These are phyloP conservation scores for Acanthamoeba pearcei DNA, from an alignment of 208 protist genomes.

Conservation along the genomic window DNA sequence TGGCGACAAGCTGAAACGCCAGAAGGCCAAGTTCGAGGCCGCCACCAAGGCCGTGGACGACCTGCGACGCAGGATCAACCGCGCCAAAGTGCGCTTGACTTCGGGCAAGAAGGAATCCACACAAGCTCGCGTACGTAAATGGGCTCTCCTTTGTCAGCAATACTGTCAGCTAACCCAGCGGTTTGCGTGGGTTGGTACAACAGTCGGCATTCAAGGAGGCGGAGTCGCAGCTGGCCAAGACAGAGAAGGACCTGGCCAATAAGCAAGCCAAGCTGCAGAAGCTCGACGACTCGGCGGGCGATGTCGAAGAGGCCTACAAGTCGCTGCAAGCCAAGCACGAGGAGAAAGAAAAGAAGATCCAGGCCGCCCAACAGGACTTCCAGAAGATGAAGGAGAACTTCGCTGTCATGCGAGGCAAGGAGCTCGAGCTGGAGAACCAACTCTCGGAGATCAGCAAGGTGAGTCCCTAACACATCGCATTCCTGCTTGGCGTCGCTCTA, in stretches of 20 bases:
- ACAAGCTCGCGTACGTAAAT: neutral
- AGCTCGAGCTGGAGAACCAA: constrained; percentile 80
- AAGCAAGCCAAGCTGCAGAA: constrained; percentile 90
- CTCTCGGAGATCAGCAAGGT: constrained; percentile 88
- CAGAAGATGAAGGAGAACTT: constrained; percentile 77
- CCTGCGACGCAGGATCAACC: constrained; percentile 25
- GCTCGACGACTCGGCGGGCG: constrained; percentile 75
- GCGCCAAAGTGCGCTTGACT: constrained; percentile 30
- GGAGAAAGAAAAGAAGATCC: constrained; percentile 80
- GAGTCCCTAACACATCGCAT: no score
- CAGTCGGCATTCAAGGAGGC: constrained; percentile 37
- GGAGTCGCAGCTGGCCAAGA: constrained; percentile 26
- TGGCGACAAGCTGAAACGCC: constrained; percentile 79
- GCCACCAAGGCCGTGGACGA: constrained; percentile 77
- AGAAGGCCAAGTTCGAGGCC: constrained; percentile 81
- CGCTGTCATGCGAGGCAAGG: neutral
- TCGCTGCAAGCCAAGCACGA: constrained; percentile 79
- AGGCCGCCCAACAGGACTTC: constrained; percentile 68
- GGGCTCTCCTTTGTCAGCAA: neutral
- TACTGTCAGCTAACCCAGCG: neutral
- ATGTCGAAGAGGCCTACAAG: constrained; percentile 86
- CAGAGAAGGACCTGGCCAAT: constrained; percentile 82
- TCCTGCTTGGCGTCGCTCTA: no score
- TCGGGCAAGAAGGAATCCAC: constrained; percentile 39
- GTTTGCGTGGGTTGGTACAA: no score